Percentiles rank a stretch among this genome's conserved stretches.
Evolutionary conservation across 192 early-diverging fungal genomes (phyloP).

Genomic region (Cetraspora pellucida): DNA sequence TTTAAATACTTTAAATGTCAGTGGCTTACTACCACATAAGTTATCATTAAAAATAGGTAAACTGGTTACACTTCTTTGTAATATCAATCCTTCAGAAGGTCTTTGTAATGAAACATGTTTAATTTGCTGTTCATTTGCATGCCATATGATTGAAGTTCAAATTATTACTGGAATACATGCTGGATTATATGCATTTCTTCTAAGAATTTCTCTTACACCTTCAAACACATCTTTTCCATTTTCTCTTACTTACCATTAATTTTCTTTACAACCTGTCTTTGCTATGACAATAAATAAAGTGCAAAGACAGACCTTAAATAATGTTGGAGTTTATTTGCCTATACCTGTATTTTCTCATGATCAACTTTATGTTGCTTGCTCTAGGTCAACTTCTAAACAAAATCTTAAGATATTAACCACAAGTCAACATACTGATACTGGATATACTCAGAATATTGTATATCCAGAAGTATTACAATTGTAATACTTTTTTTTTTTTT

Average conservation of each 20-base stretch:
- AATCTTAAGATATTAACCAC: too few relatives aligned
- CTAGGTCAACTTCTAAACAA: background rate
- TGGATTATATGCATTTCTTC: too few relatives aligned
- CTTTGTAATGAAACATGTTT: constrained; percentile 37
- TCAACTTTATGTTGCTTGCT: constrained; percentile 31
- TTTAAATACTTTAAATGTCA: constrained; percentile 29
- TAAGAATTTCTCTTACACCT: constrained; percentile 19
- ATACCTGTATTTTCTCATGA: constrained; percentile 32
- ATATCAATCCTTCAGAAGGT: constrained; percentile 29
- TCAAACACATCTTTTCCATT: constrained; percentile 20
- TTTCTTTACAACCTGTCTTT: constrained; percentile 30
- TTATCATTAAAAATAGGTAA: too few relatives aligned
- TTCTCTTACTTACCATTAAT: constrained; percentile 20
- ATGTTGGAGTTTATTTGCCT: constrained; percentile 27
- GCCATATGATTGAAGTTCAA: constrained; percentile 18
- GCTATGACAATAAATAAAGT: too few relatives aligned
- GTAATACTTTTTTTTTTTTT: too few relatives aligned
- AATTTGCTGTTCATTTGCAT: constrained; percentile 17
- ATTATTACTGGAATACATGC: constrained; percentile 31
- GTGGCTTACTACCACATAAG: constrained; percentile 33
- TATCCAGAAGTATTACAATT: too few relatives aligned
- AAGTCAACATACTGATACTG: too few relatives aligned
- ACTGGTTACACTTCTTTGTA: too few relatives aligned
- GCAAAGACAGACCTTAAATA: constrained; percentile 25
- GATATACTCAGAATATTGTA: too few relatives aligned